Conservation (phyloP, 2,329 filamentous ascomycete genomes). For the Pseudogymnoascus sp. region DNA sequence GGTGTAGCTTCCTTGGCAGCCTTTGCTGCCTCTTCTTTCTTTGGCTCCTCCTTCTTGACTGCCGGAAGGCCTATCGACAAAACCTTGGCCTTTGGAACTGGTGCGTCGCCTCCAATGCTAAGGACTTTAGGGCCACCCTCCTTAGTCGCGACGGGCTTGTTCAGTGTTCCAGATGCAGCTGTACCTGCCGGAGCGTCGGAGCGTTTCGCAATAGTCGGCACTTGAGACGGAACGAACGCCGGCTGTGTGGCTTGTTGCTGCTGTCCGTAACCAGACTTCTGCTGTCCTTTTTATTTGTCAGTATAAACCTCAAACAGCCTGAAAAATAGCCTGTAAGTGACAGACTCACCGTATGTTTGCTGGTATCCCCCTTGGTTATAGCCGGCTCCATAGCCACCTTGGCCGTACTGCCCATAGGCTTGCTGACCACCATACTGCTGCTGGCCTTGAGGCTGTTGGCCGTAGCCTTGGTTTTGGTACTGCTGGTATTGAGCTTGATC, state of each 20-base stretch:
- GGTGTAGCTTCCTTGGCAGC: conserved; percentile 37
- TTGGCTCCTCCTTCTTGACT: conserved; percentile 42
- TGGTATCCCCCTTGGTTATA: conserved; percentile 23
- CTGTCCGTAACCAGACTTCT: conserved; percentile 47
- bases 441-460: conserved; percentile 36
- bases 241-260: conserved; percentile 36
- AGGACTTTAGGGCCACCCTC: conserved; percentile 55
- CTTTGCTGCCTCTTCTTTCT: conserved; percentile 34
- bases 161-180: conserved; percentile 32
- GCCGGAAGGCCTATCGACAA: conserved; percentile 60
- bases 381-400: conserved; percentile 35
- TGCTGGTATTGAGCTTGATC: conserved; percentile 47
- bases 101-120: conserved; percentile 48
- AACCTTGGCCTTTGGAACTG: conserved; percentile 52
- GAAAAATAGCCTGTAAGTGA: background rate
- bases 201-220: conserved; percentile 55
- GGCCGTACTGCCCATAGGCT: conserved; percentile 42
- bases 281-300: conserved; percentile 31
- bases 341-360: conserved; percentile 32
- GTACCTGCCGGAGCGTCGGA: conserved; percentile 37
- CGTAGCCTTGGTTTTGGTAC: conserved; percentile 46
- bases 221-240: conserved; percentile 15
- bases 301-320: conserved; percentile 5
- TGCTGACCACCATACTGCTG: conserved; percentile 43
- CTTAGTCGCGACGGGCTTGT: conserved; percentile 46